Percentiles rank a stretch among this genome's conserved stretches.
These are phyloP conservation scores for Septoria petroselini DNA, from an alignment of 2,329 filamentous ascomycete species.

Conservation along the genomic window DNA sequence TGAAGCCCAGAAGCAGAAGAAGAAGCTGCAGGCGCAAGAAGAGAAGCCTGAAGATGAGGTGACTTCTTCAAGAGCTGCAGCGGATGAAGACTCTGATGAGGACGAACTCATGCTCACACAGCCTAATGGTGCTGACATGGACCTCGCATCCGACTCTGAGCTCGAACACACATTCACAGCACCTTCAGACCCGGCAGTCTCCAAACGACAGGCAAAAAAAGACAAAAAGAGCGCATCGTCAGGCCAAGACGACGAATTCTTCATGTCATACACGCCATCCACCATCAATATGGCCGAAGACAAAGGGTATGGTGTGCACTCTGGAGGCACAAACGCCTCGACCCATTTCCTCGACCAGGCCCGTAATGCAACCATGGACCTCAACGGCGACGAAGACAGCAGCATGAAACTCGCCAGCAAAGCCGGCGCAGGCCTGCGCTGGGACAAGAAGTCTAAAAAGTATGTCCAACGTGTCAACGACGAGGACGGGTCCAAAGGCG, in stretches of 20 bases:
- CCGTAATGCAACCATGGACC: slow-evolving; percentile 85
- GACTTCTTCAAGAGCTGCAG: slow-evolving; percentile 42
- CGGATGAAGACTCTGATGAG: slow-evolving; percentile 41
- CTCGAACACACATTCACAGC: slow-evolving; percentile 52
- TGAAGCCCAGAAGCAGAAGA: slow-evolving; percentile 53
- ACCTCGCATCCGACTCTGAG: slow-evolving; percentile 53
- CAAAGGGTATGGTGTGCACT: slow-evolving; percentile 88
- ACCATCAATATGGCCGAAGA: slow-evolving; percentile 80
- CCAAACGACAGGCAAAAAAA: slow-evolving; percentile 22
- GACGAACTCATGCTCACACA: slow-evolving; percentile 40
- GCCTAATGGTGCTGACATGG: slow-evolving; percentile 38
- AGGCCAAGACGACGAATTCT: slow-evolving; percentile 83
- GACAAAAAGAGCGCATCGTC: slow-evolving; percentile 42
- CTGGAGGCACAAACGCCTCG: slow-evolving; percentile 58
- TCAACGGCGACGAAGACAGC: slow-evolving; percentile 76
- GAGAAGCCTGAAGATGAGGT: slow-evolving; percentile 33
- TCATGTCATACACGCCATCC: slow-evolving; percentile 93
- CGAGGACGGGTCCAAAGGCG: slow-evolving; percentile 77
- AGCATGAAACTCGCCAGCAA: slow-evolving; percentile 74
- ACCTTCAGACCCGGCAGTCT: slow-evolving; percentile 18
- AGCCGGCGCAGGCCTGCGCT: slow-evolving; percentile 68
- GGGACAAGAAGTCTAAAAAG: slow-evolving; percentile 96
- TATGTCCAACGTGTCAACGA: slow-evolving; percentile 92
- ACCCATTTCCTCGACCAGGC: slow-evolving; percentile 84
- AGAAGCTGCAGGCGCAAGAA: slow-evolving; percentile 23